These are phyloP conservation scores for Aspergillus ochraceoroseus DNA, from an alignment of 2,329 filamentous ascomycete species.

Conservation along the genomic window DNA sequence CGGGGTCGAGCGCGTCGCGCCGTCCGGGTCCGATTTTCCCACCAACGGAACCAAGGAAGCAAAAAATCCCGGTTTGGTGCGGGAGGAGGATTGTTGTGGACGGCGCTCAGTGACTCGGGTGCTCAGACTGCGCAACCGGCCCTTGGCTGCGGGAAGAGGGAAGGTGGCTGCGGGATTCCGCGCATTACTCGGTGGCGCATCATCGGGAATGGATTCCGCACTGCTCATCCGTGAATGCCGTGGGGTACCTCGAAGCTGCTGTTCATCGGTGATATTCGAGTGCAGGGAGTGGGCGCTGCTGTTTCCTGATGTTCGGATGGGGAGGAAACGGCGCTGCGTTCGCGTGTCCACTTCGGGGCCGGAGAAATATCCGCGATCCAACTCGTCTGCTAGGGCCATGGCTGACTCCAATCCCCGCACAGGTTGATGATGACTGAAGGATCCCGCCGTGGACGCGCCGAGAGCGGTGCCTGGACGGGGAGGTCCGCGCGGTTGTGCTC, in stretches of 20 bases:
- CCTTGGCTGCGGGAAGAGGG: conserved; percentile 54
- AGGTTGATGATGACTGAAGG: conserved; percentile 17
- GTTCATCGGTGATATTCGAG: conserved; percentile 74
- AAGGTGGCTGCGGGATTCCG: conserved; percentile 34
- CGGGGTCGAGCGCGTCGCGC: conserved; percentile 48
- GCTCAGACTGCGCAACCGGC: conserved; percentile 56
- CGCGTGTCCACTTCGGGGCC: conserved; percentile 76
- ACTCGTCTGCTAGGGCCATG: conserved; percentile 47
- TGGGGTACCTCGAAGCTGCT: conserved; percentile 61
- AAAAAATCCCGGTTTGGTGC: conserved; percentile 48
- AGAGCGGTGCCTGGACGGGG: conserved; percentile 34
- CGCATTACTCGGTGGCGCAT: conserved; percentile 37
- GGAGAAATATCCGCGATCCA: conserved; percentile 90
- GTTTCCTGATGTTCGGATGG: conserved; percentile 57
- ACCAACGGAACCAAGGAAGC: conserved; percentile 47
- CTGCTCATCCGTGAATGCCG: conserved; percentile 76
- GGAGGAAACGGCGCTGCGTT: conserved; percentile 67
- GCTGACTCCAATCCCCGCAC: conserved; percentile 32
- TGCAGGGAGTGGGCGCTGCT: conserved; percentile 57
- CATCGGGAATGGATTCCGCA: conserved; percentile 66
- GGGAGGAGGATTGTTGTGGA: conserved; percentile 48
- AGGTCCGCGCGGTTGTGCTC: conserved; percentile 23
- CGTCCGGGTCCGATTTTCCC: conserved; percentile 47
- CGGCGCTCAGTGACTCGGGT: conserved; percentile 49
- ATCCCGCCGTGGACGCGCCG: conserved; percentile 24